These are phyloP conservation scores for Suhomyces terraborum DNA, from an alignment of 1,139 yeast species.

Conservation along the genomic window DNA sequence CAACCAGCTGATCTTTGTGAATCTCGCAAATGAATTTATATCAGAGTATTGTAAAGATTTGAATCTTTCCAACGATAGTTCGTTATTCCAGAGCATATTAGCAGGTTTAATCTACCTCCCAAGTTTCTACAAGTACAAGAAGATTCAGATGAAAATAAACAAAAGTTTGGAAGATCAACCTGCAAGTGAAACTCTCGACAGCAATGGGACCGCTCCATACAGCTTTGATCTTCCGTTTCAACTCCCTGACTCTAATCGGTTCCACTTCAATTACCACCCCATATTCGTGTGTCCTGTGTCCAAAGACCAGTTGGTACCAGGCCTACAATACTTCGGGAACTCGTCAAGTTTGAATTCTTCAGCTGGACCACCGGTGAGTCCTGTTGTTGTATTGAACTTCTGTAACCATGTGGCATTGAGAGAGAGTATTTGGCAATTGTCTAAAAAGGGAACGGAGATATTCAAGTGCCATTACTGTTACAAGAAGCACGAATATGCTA, in stretches of 20 bases:
- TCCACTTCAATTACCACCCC: conserved; percentile 66
- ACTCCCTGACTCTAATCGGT: conserved; percentile 43
- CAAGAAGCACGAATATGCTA: conserved; percentile 46
- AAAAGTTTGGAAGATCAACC: conserved; percentile 9
- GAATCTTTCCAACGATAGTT: conserved; percentile 69
- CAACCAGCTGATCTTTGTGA: conserved; percentile 34
- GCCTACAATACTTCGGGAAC: conserved; percentile 26
- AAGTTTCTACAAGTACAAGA: conserved; percentile 64
- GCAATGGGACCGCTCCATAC: conserved; percentile 24
- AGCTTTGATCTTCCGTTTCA: conserved; percentile 46
- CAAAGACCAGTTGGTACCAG: conserved; percentile 66
- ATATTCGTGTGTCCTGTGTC: conserved; percentile 90
- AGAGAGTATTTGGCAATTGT: conserved; percentile 48
- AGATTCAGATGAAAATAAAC: conserved; percentile 44
- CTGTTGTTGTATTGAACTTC: conserved; percentile 47
- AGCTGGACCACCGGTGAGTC: conserved; percentile 27
- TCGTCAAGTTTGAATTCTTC: conserved; percentile 14
- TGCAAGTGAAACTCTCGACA: conserved; percentile 1
- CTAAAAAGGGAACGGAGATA: conserved; percentile 43
- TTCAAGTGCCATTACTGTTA: conserved; percentile 54
- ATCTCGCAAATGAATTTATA: conserved; percentile 54
- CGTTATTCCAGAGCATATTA: conserved; percentile 63
- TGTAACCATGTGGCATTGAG: conserved; percentile 49
- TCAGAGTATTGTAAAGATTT: conserved; percentile 67
- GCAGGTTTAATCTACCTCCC: conserved; percentile 78